Base-by-base conservation (phyloP, 2,329 filamentous ascomycete species). In the Colletotrichum gigasporum region DNA sequence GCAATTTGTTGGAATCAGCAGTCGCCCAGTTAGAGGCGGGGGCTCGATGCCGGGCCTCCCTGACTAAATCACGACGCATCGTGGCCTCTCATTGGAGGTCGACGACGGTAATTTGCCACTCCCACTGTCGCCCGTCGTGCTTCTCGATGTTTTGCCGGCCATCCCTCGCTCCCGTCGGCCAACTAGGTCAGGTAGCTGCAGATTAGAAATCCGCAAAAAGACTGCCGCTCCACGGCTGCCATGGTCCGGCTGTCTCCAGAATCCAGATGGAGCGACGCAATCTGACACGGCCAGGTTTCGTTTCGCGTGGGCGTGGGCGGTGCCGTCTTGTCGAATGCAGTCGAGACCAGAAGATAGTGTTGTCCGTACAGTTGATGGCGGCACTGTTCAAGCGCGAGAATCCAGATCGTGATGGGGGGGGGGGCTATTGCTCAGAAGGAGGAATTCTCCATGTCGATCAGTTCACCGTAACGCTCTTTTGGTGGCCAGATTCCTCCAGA, bases 1-100 rank as follows among this genome's bases (percentile, higher is more conserved):
- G 62, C 65, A 66, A 66, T 67, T 56, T 62, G 50, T 66, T 54
- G 35, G 34, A 53, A 52, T 39, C 16, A 37, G 35, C 44, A 66
- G 41, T 57, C 56, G 56, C 39, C 28, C 41, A 45, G 12, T 48
- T 10, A 22, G 28, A 61, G 28, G 56, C 47, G 39, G 60, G 35
- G 34, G 32, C 35, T 34, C 51, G 53, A 50, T 51, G 18, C 59
- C 42, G 30, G 47, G 52, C 59, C 53, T 47, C 45, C 61, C 53
- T 64, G 35, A 28, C 30, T 50, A 50, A 35, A 34, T 42, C 41
- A 16, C 26, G 24, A 34, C 20, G 32, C 42, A 24, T 39, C 32
- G 53, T 34, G 42, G 16, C 20, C 52, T 24, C 37, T 50, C 44
- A 63, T 65, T 62, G 63, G 63, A 30, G 18, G 18, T n/a, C 7